These are phyloP conservation scores for Talaromyces adpressus DNA, from an alignment of 495 filamentous ascomycete genomes.

Conservation along the genomic window DNA sequence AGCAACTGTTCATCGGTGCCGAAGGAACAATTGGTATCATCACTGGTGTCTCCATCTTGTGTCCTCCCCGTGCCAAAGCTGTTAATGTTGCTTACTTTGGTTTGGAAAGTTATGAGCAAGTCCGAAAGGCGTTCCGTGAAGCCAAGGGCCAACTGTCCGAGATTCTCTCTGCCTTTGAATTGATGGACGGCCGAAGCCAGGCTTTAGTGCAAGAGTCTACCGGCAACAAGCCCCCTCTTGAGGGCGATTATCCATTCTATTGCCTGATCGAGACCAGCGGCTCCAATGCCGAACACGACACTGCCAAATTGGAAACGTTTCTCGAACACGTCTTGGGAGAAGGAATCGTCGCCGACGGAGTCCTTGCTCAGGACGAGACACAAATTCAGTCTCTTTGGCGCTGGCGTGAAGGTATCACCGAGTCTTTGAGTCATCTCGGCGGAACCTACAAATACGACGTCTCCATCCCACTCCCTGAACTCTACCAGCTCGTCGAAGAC, in stretches of 20 bases:
- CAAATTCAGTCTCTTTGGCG: conserved; percentile 81
- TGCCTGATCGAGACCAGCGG: conserved; percentile 94
- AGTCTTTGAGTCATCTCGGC: conserved; percentile 81
- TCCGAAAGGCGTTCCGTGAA: conserved; percentile 71
- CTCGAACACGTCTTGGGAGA: conserved; percentile 85
- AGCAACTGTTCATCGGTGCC: conserved; percentile 92
- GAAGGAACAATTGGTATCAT: conserved; percentile 95
- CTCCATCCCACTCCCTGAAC: conserved; percentile 80
- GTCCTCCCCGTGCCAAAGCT: conserved; percentile 75
- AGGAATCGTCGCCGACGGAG: conserved; percentile 79
- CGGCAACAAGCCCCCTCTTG: conserved; percentile 70
- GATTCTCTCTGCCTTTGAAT: conserved; percentile 93
- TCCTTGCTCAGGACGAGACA: conserved; percentile 85
- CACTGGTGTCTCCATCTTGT: conserved; percentile 81
- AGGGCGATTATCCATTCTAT: conserved; percentile 84
- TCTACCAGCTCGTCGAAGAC: conserved; percentile 87
- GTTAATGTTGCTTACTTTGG: conserved; percentile 89
- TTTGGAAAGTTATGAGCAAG: conserved; percentile 78
- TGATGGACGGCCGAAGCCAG: conserved; percentile 87
- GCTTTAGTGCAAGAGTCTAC: conserved; percentile 65
- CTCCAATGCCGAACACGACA: conserved; percentile 87
- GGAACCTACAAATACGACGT: conserved; percentile 98
- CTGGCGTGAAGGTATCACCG: conserved; percentile 89
- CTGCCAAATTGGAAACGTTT: conserved; percentile 75
- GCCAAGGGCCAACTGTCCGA: conserved; percentile 87